phyloP scores from a whole-genome alignment of 2,329 filamentous ascomycete species.

The Harringtonia lauricola region DNA sequence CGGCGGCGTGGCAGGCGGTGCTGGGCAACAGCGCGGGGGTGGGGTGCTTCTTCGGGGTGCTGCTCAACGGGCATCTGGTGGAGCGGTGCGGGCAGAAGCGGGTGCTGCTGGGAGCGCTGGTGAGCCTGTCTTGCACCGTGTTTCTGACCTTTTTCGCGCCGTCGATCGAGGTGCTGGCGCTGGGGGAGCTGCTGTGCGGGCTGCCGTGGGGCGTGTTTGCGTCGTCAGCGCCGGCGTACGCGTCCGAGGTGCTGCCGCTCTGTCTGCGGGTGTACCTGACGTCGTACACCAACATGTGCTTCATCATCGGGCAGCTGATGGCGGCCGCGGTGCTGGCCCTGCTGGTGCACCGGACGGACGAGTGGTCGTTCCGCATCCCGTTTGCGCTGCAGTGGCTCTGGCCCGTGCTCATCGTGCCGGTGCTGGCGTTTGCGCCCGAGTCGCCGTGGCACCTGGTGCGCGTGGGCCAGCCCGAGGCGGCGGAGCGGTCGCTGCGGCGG shows the following conservation, averaged over 20 bases:
- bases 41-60: slow-evolving; percentile 36
- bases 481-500: slow-evolving; percentile 14
- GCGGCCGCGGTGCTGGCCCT: slow-evolving; percentile 28
- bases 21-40: slow-evolving; percentile 25
- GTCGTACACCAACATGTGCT: slow-evolving; percentile 34
- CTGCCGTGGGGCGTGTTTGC: slow-evolving; percentile 17
- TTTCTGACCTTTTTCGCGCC: slow-evolving; percentile 35
- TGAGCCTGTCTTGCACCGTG: slow-evolving; percentile 28
- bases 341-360: slow-evolving; percentile 19
- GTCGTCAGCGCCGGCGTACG: slow-evolving; percentile 30
- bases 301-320: slow-evolving; percentile 26
- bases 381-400: slow-evolving; percentile 21
- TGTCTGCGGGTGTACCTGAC: slow-evolving; percentile 26
- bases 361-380: slow-evolving; percentile 29
- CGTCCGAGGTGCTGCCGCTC: slow-evolving; percentile 22
- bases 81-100: slow-evolving; percentile 30
- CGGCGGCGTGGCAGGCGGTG: slow-evolving; percentile 38
- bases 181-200: slow-evolving; percentile 33
- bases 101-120: slow-evolving; percentile 30
- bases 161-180: slow-evolving; percentile 24
- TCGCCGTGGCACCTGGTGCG: slow-evolving; percentile 35
- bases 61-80: slow-evolving; percentile 35
- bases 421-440: slow-evolving; percentile 30
- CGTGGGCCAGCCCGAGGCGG: slow-evolving; percentile 22
- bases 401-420: slow-evolving; percentile 27